These are phyloP conservation scores for Blastobotrys illinoisensis DNA, from an alignment of 1,139 yeast species.

Conservation along the genomic window DNA sequence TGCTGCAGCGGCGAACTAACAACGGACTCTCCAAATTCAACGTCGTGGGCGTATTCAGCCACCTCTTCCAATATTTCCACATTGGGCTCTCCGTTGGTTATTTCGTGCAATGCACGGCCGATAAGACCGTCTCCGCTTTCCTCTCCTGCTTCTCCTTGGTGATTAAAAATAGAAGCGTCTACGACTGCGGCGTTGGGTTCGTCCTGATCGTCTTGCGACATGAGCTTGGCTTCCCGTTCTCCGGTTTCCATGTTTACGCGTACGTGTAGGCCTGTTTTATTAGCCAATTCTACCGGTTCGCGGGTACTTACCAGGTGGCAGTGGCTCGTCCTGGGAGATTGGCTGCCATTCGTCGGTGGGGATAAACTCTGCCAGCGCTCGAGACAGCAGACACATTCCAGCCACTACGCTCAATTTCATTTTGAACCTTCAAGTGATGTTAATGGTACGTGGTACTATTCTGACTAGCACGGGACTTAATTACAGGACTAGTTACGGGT, in stretches of 20 bases:
- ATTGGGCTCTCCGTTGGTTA: neutral
- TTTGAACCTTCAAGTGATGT: neutral
- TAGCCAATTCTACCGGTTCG: neutral
- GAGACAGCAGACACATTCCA: neutral
- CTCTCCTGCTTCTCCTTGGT: too few relatives aligned
- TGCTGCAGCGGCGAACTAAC: constrained; percentile 16
- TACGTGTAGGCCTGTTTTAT: constrained; percentile 56
- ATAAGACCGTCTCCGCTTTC: neutral
- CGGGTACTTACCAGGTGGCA: constrained; percentile 43
- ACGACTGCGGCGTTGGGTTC: constrained; percentile 11
- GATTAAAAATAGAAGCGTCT: neutral
- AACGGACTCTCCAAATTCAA: constrained; percentile 52
- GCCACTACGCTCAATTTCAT: neutral
- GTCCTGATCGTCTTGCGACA: constrained; percentile 23
- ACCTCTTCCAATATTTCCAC: constrained; percentile 38
- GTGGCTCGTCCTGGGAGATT: constrained; percentile 59
- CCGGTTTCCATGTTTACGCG: constrained; percentile 66
- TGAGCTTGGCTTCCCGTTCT: constrained; percentile 52
- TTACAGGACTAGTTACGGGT: too few relatives aligned
- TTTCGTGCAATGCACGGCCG: neutral
- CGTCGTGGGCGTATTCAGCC: constrained; percentile 59
- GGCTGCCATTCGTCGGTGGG: constrained; percentile 65
- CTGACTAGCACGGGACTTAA: too few relatives aligned
- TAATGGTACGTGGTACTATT: neutral
- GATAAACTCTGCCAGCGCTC: constrained; percentile 35